These are phyloP conservation scores for Pleomassaria siparia DNA, from an alignment of 2,329 filamentous ascomycete species.

Conservation along the genomic window DNA sequence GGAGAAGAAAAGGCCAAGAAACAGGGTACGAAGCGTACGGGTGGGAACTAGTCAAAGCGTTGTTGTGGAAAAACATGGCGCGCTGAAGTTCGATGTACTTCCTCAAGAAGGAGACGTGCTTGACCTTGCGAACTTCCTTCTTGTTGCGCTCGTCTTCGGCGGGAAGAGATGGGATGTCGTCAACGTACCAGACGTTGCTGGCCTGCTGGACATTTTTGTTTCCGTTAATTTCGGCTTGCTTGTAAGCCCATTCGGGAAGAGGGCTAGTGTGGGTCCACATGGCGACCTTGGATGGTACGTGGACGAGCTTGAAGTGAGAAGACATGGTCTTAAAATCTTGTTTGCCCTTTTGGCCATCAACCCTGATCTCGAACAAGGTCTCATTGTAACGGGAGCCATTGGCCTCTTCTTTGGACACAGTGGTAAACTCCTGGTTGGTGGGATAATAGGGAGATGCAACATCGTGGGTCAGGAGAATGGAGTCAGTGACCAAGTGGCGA, in stretches of 20 bases:
- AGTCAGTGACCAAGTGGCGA: conserved; percentile 82
- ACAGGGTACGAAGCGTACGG: conserved; percentile 94
- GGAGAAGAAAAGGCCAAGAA: conserved; percentile 96
- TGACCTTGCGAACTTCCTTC: conserved; percentile 77
- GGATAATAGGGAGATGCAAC: conserved; percentile 95
- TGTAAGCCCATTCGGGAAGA: conserved; percentile 95
- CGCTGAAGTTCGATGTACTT: conserved; percentile 97
- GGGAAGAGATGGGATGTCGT: conserved; percentile 81
- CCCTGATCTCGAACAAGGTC: conserved; percentile 87
- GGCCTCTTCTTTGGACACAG: conserved; percentile 71
- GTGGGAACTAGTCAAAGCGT: conserved; percentile 93
- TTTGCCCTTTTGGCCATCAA: conserved; percentile 78
- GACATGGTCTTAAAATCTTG: conserved; percentile 90
- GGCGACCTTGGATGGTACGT: conserved; percentile 91
- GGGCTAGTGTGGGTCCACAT: conserved; percentile 98
- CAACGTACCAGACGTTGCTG: conserved; percentile 93
- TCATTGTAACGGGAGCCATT: conserved; percentile 77
- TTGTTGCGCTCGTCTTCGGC: conserved; percentile 71
- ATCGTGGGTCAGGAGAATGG: conserved; percentile 87
- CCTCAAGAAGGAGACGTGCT: conserved; percentile 80
- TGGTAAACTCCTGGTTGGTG: conserved; percentile 98
- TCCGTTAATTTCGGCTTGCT: conserved; percentile 98
- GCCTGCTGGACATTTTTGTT: conserved; percentile 92
- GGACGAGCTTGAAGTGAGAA: conserved; percentile 93
- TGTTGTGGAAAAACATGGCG: conserved; percentile 99